Evolutionary conservation across 73 alveolate species (phyloP).

Genomic region (Paramecium octaurelia): DNA sequence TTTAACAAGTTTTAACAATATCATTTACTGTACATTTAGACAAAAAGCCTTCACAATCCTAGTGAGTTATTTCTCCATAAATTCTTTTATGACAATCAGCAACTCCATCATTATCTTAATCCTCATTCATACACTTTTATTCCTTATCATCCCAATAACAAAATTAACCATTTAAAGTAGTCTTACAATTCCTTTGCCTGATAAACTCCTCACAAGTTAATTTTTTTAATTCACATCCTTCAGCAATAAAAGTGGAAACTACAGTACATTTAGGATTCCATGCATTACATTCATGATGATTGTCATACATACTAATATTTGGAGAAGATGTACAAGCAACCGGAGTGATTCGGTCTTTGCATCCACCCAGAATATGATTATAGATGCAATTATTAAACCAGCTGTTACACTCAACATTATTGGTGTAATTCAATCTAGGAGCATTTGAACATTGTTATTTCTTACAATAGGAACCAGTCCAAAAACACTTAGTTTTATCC

Average conservation of each 20-base stretch:
- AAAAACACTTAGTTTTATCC: background rate
- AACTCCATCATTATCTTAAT: too few relatives aligned
- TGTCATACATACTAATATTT: background rate
- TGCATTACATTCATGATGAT: background rate
- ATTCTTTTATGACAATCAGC: too few relatives aligned
- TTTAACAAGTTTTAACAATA: too few relatives aligned
- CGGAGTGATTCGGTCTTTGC: background rate
- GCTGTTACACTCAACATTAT: background rate
- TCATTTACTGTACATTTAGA: too few relatives aligned
- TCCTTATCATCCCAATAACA: background rate
- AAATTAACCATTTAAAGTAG: background rate
- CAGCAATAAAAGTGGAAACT: background rate
- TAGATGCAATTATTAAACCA: background rate
- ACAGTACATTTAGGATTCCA: background rate
- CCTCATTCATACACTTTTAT: background rate
- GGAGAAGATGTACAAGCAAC: background rate
- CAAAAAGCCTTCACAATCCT: too few relatives aligned
- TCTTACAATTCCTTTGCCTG: background rate
- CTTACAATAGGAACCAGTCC: background rate
- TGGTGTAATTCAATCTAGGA: background rate
- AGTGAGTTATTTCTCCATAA: too few relatives aligned
- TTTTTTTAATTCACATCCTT: background rate
- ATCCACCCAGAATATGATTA: background rate
- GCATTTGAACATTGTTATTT: background rate
- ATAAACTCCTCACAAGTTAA: background rate